Percentiles rank a stretch among this genome's conserved stretches.
Evolutionary conservation across 2,329 filamentous ascomycete species (phyloP).

Genomic region (Diaporthe vaccinii): DNA sequence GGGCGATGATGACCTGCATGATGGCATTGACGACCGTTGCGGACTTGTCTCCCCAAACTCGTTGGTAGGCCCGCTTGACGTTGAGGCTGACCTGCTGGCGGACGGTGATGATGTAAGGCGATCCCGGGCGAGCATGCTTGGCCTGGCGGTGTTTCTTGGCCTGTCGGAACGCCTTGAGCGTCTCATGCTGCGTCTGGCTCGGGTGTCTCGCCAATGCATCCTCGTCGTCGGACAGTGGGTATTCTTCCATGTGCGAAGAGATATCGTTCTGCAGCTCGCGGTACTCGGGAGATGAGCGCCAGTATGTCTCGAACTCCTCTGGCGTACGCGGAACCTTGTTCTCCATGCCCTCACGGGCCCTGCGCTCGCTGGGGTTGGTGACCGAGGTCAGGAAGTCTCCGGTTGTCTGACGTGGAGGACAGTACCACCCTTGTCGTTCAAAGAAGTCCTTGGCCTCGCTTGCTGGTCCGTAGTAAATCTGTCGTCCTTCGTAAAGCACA

Average conservation of each 20-base stretch:
- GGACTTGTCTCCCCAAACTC: conserved; percentile 65
- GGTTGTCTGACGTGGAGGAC: conserved; percentile 75
- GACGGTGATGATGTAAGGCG: conserved; percentile 69
- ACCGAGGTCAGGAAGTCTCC: conserved; percentile 79
- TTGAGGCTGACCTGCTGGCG: conserved; percentile 67
- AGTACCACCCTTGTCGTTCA: conserved; percentile 76
- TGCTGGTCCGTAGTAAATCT: conserved; percentile 82
- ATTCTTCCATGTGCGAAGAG: conserved; percentile 61
- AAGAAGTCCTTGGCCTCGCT: conserved; percentile 74
- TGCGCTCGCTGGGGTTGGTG: conserved; percentile 74
- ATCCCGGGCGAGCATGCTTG: conserved; percentile 66
- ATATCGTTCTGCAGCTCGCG: conserved; percentile 61
- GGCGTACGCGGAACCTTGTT: conserved; percentile 74
- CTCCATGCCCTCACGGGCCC: conserved; percentile 69
- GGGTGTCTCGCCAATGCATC: conserved; percentile 40
- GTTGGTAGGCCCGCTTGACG: conserved; percentile 64
- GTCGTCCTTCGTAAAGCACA: conserved; percentile 81
- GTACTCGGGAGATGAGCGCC: conserved; percentile 61
- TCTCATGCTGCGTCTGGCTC: background rate
- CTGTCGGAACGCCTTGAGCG: conserved; percentile 52
- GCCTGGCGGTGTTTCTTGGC: conserved; percentile 65
- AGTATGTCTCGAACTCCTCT: conserved; percentile 73
- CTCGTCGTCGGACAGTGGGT: conserved; percentile 56
- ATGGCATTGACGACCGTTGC: conserved; percentile 60
- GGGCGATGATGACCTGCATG: conserved; percentile 66